Conservation (phyloP, 2,329 filamentous ascomycete genomes). For the Sclerotinia trifoliorum region DNA sequence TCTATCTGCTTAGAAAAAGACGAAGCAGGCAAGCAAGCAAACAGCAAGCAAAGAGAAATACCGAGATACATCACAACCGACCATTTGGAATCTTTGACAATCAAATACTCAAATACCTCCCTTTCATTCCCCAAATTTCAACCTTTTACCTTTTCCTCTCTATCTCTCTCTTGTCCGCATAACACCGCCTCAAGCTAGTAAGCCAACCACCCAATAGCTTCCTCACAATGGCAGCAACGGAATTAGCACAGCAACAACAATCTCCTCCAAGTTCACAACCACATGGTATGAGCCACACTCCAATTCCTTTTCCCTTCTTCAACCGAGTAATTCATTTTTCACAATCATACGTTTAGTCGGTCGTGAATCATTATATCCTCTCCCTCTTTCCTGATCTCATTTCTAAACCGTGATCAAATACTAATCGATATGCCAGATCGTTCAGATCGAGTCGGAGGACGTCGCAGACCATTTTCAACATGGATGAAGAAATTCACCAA, state of each 20-base stretch:
- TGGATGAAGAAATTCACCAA: constrained; percentile 94
- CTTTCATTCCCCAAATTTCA: neutral
- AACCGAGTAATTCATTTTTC: constrained; percentile 16
- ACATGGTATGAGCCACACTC: constrained; percentile 43
- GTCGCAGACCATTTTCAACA: constrained; percentile 82
- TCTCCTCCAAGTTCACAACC: constrained; percentile 9
- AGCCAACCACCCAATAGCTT: neutral
- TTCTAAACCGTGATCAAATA: constrained; percentile 18
- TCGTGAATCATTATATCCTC: neutral
- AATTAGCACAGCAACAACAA: constrained; percentile 43
- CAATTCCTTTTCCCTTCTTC: constrained; percentile 14
- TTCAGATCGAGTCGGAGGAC: constrained; percentile 54
- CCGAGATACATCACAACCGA: neutral
- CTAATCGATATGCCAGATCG: constrained; percentile 55
- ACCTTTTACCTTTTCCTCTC: too few species aligned
- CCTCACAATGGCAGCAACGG: constrained; percentile 43
- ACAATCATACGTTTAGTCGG: constrained; percentile 18
- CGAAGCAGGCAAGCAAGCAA: neutral
- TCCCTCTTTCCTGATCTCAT: neutral
- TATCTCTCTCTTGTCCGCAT: constrained; percentile 6
- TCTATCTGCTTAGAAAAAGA: neutral
- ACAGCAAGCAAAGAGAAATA: neutral
- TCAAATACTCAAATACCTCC: neutral
- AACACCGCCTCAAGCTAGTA: neutral
- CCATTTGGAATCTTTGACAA: neutral